Evolutionary conservation across 1,284 basidiomycete species (phyloP), one percentile per base, ranked within the genome.

Genomic region (Melanopsichium pennsylvanicum): DNA sequence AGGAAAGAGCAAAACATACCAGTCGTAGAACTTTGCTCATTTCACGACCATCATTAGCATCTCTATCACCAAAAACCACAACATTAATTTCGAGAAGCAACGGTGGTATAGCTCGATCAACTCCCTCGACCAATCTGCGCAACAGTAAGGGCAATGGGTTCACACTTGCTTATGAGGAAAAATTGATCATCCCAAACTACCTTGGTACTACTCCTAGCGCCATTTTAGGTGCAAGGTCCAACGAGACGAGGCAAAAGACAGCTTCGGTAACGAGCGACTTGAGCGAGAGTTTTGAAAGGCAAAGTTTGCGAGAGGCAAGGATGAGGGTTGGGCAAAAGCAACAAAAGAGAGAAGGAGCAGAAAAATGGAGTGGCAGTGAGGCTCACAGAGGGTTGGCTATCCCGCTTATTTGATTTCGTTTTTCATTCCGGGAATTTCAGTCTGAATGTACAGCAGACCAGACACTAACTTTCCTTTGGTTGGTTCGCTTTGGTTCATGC

Each of bases 161-260:
- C 25, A 23, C 4, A 0, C 12, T 51, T 29, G 9, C 37, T 26
- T 54, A 43, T 16, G 26, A 44, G 2, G 49, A 62, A 35, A 42
- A 62, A 21, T 55, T 51, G 22, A 62, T 62, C 38, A 62, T 62
- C 29, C 51, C 58, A 2, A 3, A 37, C 13, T 46, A 35, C 25
- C 38, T n/a, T n/a, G n/a, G n/a, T n/a, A n/a, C n/a, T n/a, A n/a
- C n/a, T n/a, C n/a, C n/a, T n/a, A n/a, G n/a, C n/a, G n/a, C n/a
- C n/a, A n/a, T n/a, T n/a, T 29, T 13, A 13, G 27, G 7, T 29
- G 27, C 33, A 5, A 23, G 32, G 6, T 9, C n/a, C 10, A 18
- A 12, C 11, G 35, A 23, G 5, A 25, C 27, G 19, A 36, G 39
- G 2, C 16, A 33, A 11, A 42, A 31, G 23, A 25, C 44, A 4